Evolutionary conservation across 495 filamentous ascomycete genomes (phyloP), one percentile per base, ranked within the genome.

Genomic region (Melanomma pulvis-pyrius): DNA sequence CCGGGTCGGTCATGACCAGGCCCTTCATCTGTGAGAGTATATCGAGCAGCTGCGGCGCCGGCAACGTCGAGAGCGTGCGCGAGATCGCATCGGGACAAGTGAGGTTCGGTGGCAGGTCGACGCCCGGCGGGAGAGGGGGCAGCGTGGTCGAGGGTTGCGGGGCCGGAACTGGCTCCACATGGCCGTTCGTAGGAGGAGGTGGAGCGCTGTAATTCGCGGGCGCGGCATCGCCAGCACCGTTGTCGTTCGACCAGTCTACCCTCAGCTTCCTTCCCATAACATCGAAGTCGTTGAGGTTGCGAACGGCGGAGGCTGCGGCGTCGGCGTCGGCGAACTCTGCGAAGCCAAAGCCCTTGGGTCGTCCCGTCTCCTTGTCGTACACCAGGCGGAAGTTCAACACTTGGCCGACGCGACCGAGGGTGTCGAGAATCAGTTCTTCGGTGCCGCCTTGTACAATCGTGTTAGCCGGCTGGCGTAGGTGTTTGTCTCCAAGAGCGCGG

Each of bases 281-380:
- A 75, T 98, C 93, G 81, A 93, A 87, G 74, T 96, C 92, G 80
- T 98, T 96, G 32, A 98, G 82, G 74, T 98, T 98, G 63, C 94
- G 89, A 21, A 98, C 93, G 6, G 94, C 94, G 1, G 92, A 96
- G 44, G 93, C 91, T 21, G 94, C 94, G 7, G 92, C 90, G 71
- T 98, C 94, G 77, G 80, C 82, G 69, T 98, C 94, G 26, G 88
- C 85, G 72, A 92, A 98, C 70, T 98, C 93, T 44, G 92, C 91
- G 71, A 98, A 98, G 24, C 94, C 94, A 73, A 96, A 98, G 13
- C 94, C 94, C 76, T 97, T 98, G 0, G 94, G 94, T 47, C 90
- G 86, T 2, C 96, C 94, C 0, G 93, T 98, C 69, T 98, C 93
- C 9, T 90, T 89, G 78, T 98, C 96, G 79, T 96, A 94, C 69